Percentiles rank a stretch among this genome's conserved stretches.
phyloP scores from a whole-genome alignment of 1,284 basidiomycete genomes.

The Abortiporus biennis region DNA sequence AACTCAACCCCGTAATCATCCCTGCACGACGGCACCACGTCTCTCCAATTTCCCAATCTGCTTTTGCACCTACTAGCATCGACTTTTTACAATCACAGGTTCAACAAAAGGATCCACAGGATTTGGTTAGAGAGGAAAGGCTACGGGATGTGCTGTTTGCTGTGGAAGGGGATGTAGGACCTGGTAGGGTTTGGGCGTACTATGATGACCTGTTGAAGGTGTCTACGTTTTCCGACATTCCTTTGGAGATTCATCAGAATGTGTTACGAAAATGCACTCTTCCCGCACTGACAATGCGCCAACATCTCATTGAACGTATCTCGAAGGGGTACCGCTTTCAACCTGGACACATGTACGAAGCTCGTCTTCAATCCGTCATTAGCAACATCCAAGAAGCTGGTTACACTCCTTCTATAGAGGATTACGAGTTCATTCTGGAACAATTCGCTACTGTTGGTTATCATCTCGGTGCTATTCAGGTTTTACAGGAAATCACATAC shows the following conservation, averaged over 20 bases:
- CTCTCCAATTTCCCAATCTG: no score
- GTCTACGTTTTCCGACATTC: slow-evolving; percentile 41
- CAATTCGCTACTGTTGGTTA: slow-evolving; percentile 72
- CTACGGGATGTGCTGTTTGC: slow-evolving; percentile 25
- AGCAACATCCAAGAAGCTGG: slow-evolving; percentile 58
- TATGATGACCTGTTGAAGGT: slow-evolving; percentile 51
- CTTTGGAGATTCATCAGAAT: slow-evolving; percentile 57
- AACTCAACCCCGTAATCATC: no score
- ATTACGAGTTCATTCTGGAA: slow-evolving; percentile 67
- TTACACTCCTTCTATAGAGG: slow-evolving; percentile 44
- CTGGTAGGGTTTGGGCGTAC: slow-evolving; percentile 50
- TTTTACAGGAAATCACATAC: slow-evolving; percentile 52
- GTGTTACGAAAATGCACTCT: slow-evolving; percentile 62
- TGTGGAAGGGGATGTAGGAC: slow-evolving; percentile 26
- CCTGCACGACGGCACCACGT: no score
- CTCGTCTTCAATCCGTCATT: slow-evolving; percentile 57
- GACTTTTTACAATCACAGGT: background rate
- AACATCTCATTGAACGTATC: slow-evolving; percentile 32
- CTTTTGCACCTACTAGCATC: background rate
- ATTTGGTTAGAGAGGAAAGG: slow-evolving; percentile 19
- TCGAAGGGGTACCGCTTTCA: slow-evolving; percentile 23
- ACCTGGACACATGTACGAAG: slow-evolving; percentile 47
- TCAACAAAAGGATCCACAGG: background rate
- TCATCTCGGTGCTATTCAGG: slow-evolving; percentile 45
- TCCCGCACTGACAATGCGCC: slow-evolving; percentile 36